These are phyloP conservation scores for Phoma sp. DNA, from an alignment of 2,329 filamentous ascomycete genomes.

Conservation along the genomic window DNA sequence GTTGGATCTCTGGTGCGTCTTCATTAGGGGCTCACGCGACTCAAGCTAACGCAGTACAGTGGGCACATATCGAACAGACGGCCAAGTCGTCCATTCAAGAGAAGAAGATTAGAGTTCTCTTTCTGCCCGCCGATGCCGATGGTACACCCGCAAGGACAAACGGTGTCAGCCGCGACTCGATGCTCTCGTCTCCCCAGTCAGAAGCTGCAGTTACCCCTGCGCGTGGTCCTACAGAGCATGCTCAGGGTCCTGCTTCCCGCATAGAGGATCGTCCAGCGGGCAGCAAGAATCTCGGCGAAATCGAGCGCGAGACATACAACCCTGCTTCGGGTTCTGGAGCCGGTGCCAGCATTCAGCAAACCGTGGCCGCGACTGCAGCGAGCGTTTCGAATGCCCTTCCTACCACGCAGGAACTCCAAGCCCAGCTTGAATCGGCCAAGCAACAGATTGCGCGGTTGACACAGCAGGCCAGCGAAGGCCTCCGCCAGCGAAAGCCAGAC, in stretches of 20 bases:
- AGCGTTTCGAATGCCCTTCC: constrained; percentile 57
- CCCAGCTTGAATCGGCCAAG: constrained; percentile 76
- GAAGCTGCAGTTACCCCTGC: constrained; percentile 55
- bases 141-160: constrained; percentile 44
- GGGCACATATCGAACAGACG: constrained; percentile 73
- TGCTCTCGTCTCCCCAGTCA: constrained; percentile 61
- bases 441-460: constrained; percentile 72
- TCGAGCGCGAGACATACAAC: constrained; percentile 49
- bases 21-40: neutral
- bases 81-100: constrained; percentile 83
- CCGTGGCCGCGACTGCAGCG: constrained; percentile 54
- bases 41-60: constrained; percentile 58
- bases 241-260: constrained; percentile 47
- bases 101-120: constrained; percentile 93
- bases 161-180: constrained; percentile 38
- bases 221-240: constrained; percentile 38
- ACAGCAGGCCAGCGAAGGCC: constrained; percentile 64
- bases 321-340: constrained; percentile 40
- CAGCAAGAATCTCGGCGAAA: constrained; percentile 50
- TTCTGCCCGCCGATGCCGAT: constrained; percentile 69
- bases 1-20: constrained; percentile 76
- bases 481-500: constrained; percentile 79
- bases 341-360: constrained; percentile 41
- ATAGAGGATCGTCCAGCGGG: constrained; percentile 47
- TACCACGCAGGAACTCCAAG: constrained; percentile 65